A percentile compares a stretch with the other conserved stretches of the same genome.
Evolutionary conservation across 2,329 filamentous ascomycete species (phyloP).

Genomic region (Alternaria triticimaculans): DNA sequence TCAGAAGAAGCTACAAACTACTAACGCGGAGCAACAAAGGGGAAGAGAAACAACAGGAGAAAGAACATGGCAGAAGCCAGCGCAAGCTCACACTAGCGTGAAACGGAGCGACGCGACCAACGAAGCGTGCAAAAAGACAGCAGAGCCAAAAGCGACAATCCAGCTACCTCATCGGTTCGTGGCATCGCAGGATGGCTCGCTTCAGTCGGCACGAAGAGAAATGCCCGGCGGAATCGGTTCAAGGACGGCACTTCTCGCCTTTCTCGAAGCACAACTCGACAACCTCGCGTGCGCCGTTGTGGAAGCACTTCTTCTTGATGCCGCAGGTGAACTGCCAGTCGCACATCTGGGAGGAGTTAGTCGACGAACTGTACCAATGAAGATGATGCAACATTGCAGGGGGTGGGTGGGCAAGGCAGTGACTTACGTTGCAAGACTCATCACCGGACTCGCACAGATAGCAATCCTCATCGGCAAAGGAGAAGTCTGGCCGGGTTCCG

Average conservation of each 20-base stretch:
- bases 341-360: conserved; percentile 9
- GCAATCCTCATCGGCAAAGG: conserved; percentile 4
- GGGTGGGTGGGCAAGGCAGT: not conserved
- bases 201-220: not conserved
- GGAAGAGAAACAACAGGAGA: not conserved
- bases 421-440: conserved; percentile 7
- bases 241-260: conserved; percentile 6
- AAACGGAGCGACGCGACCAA: not conserved
- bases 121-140: not conserved
- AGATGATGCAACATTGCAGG: not conserved
- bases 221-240: not conserved
- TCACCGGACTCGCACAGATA: not conserved
- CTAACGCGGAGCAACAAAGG: not conserved
- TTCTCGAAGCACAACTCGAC: conserved; percentile 15
- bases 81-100: not conserved
- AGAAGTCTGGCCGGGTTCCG: not conserved
- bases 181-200: not conserved
- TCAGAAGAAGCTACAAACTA: not conserved
- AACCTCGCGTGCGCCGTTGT: conserved; percentile 2
- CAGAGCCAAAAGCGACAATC: not conserved
- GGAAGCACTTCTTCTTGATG: conserved; percentile 16
- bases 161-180: not conserved
- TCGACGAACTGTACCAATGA: not conserved
- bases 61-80: not conserved
- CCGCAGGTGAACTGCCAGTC: conserved; percentile 15